Conservation (phyloP, 257 asterid genomes). For the Solanum pimpinellifolium region DNA sequence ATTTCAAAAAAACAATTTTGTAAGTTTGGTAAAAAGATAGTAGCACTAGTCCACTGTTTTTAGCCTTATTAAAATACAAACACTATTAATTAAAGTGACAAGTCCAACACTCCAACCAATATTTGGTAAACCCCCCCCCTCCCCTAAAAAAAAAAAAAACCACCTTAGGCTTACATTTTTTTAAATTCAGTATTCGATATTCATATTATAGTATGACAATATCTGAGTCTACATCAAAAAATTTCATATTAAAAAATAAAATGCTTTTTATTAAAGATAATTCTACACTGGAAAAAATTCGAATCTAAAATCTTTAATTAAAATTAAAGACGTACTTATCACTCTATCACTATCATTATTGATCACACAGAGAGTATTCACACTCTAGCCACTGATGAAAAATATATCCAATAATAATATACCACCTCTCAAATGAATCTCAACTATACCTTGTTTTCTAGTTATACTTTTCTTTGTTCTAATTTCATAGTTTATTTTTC, state of each 20-base stretch:
- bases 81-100: neutral
- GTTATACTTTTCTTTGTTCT: neutral
- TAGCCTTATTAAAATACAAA: neutral
- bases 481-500: neutral
- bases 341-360: neutral
- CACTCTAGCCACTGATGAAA: neutral
- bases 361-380: neutral
- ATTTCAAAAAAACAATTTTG: too few species aligned
- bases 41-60: neutral
- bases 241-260: fast-evolving
- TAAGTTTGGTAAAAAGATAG: neutral
- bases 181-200: fast-evolving
- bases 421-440: neutral
- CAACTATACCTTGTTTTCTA: neutral
- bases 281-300: fast-evolving
- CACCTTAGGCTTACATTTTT: too few species aligned
- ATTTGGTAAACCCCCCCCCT: neutral
- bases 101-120: neutral
- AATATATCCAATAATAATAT: neutral
- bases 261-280: fast-evolving
- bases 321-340: too few species aligned
- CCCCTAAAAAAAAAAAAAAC: too few species aligned
- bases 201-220: too few species aligned
- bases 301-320: fast-evolving
- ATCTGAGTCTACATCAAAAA: fast-evolving